phyloP scores from a whole-genome alignment of 495 filamentous ascomycete species.

The Aspergillus carlsbadensis region DNA sequence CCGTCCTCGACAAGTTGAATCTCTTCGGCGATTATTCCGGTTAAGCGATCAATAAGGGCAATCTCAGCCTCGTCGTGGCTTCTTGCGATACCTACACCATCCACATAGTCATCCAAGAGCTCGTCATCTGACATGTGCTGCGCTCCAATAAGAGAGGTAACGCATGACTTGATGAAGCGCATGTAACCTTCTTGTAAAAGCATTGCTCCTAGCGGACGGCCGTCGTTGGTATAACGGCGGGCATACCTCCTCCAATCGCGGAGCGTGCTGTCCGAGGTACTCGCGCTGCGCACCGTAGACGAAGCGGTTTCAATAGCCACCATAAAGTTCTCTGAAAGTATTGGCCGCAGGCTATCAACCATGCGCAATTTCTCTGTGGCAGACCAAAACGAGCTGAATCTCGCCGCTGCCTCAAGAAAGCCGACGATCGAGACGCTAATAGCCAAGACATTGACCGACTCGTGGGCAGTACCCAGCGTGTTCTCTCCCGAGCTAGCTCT shows the following conservation, averaged over 20 bases:
- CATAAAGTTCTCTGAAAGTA: conserved; percentile 80
- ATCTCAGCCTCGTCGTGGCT: conserved; percentile 42
- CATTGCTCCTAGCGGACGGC: conserved; percentile 88
- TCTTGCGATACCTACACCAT: conserved; percentile 46
- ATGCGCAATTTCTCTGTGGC: conserved; percentile 66
- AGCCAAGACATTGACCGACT: conserved; percentile 65
- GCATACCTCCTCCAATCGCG: conserved; percentile 79
- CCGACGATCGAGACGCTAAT: conserved; percentile 81
- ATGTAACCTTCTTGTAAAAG: conserved; percentile 83
- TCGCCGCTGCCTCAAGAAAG: conserved; percentile 78
- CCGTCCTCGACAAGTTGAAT: conserved; percentile 85
- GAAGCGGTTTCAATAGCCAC: conserved; percentile 82
- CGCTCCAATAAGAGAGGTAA: conserved; percentile 65
- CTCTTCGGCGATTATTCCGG: conserved; percentile 73
- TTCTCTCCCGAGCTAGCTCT: conserved; percentile 47
- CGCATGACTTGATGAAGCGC: conserved; percentile 74
- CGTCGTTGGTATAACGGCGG: conserved; percentile 75
- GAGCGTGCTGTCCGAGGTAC: conserved; percentile 45
- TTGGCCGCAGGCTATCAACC: conserved; percentile 62
- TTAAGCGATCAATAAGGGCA: conserved; percentile 62
- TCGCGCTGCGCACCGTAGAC: conserved; percentile 74
- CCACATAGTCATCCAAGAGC: conserved; percentile 75
- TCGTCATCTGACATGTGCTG: conserved; percentile 58
- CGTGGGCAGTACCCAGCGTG: conserved; percentile 53
- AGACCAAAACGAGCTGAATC: conserved; percentile 76